Percentiles rank a stretch among this genome's conserved stretches.
phyloP scores from a whole-genome alignment of 2,329 filamentous ascomycete genomes.

The Trichoderma cornu-damae region DNA sequence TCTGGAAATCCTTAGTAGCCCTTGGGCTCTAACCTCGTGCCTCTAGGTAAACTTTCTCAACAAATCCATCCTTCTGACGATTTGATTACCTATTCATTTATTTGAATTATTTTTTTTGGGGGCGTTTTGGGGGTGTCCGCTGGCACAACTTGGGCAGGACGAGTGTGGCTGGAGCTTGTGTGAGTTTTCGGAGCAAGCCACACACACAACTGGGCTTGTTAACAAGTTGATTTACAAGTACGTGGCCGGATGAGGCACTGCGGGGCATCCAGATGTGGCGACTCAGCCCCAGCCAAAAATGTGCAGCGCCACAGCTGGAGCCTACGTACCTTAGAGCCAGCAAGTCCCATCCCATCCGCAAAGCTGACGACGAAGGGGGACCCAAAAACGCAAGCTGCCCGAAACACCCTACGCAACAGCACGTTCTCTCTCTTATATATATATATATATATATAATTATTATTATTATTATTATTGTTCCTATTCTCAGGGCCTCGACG shows the following conservation, averaged over 20 bases:
- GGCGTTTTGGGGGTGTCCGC: too few species aligned
- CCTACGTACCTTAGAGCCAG: conserved; percentile 5
- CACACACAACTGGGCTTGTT: conserved; percentile 1
- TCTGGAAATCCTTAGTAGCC: too few species aligned
- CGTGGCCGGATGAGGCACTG: conserved; percentile 13
- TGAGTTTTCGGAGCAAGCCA: conserved; percentile 4
- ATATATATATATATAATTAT: too few species aligned
- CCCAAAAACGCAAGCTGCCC: conserved; percentile 15
- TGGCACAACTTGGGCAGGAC: neutral
- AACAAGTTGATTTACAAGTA: too few species aligned
- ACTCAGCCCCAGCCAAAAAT: conserved; percentile 14
- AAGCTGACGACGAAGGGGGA: conserved; percentile 18
- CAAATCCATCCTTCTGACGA: too few species aligned
- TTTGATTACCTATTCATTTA: too few species aligned
- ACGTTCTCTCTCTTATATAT: too few species aligned
- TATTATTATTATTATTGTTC: too few species aligned
- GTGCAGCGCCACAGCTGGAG: conserved; percentile 15
- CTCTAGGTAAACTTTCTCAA: neutral
- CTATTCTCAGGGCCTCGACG: neutral
- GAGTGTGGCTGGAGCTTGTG: conserved; percentile 17
- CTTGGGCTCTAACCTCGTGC: neutral
- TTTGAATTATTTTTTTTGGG: too few species aligned
- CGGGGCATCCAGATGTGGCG: conserved; percentile 8
- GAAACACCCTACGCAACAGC: conserved; percentile 2
- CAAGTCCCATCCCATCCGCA: conserved; percentile 14